A percentile compares a stretch with the other conserved stretches of the same genome.
Evolutionary conservation across 2,329 filamentous ascomycete species (phyloP).

Genomic region (Geosmithia morbida): DNA sequence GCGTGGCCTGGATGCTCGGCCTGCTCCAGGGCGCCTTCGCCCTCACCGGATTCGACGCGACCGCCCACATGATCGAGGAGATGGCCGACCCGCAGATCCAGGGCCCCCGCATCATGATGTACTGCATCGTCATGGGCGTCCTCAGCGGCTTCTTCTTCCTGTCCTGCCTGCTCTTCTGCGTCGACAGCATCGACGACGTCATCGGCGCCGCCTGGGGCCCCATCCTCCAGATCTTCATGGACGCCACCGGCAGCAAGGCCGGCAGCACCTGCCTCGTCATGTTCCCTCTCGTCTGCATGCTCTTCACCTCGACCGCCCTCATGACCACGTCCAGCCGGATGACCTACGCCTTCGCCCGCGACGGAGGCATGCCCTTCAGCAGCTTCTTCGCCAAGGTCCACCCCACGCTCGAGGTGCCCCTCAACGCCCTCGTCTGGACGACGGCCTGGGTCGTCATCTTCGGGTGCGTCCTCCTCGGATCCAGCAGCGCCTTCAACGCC

Average conservation of each 20-base stretch:
- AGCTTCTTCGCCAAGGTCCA: conserved; percentile 47
- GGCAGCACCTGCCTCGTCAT: conserved; percentile 52
- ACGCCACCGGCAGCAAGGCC: conserved; percentile 45
- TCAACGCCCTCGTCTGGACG: conserved; percentile 51
- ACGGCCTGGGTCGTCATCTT: conserved; percentile 49
- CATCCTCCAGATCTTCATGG: conserved; percentile 45
- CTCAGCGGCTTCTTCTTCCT: conserved; percentile 49
- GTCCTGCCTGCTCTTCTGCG: conserved; percentile 47
- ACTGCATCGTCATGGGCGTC: conserved; percentile 48
- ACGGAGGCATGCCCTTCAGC: conserved; percentile 52
- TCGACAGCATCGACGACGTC: conserved; percentile 39
- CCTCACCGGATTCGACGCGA: conserved; percentile 27
- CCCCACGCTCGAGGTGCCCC: conserved; percentile 42
- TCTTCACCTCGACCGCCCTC: conserved; percentile 48
- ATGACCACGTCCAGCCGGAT: conserved; percentile 54
- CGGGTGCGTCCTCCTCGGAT: conserved; percentile 56
- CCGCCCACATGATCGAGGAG: conserved; percentile 30
- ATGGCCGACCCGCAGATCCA: conserved; percentile 25
- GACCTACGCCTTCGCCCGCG: conserved; percentile 49
- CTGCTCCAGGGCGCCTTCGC: conserved; percentile 23
- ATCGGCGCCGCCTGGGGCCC: conserved; percentile 42
- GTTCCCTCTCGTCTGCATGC: conserved; percentile 48
- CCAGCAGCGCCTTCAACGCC: conserved; percentile 52
- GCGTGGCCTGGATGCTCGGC: conserved; percentile 30
- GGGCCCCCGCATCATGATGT: conserved; percentile 25